These are phyloP conservation scores for Scheffersomyces titani DNA, from an alignment of 1,139 yeast species.

Conservation along the genomic window DNA sequence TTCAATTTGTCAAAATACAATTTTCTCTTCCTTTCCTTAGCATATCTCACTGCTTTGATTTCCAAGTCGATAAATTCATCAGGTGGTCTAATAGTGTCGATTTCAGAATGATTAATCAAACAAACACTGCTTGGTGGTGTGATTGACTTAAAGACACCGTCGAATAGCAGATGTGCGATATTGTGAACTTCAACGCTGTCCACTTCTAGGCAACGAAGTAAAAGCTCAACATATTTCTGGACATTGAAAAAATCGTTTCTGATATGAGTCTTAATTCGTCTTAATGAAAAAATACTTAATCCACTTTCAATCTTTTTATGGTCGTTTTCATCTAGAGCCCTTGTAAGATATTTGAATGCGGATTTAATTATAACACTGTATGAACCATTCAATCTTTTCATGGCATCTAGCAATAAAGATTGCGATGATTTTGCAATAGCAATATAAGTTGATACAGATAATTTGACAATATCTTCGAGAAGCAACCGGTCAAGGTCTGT, in stretches of 20 bases:
- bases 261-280: conserved; percentile 54
- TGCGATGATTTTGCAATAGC: conserved; percentile 75
- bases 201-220: conserved; percentile 58
- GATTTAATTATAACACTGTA: conserved; percentile 52
- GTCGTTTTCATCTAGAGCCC: conserved; percentile 56
- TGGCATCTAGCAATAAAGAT: conserved; percentile 63
- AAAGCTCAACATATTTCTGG: conserved; percentile 44
- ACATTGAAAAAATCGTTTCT: conserved; percentile 60
- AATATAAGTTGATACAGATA: conserved; percentile 72
- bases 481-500: conserved; percentile 66
- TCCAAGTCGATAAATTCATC: conserved; percentile 58
- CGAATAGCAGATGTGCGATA: conserved; percentile 52
- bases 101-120: conserved; percentile 44
- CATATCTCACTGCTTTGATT: conserved; percentile 54
- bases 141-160: conserved; percentile 46
- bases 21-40: conserved; percentile 59
- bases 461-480: conserved; percentile 65
- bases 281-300: conserved; percentile 54
- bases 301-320: conserved; percentile 68
- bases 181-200: conserved; percentile 59
- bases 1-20: conserved; percentile 41
- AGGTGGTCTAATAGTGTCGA: conserved; percentile 64
- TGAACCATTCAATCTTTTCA: conserved; percentile 75
- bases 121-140: conserved; percentile 65
- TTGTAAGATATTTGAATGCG: conserved; percentile 45